Base-by-base conservation (phyloP, 805 yeast genomes). In the Maudiozyma serrabonitensis region DNA sequence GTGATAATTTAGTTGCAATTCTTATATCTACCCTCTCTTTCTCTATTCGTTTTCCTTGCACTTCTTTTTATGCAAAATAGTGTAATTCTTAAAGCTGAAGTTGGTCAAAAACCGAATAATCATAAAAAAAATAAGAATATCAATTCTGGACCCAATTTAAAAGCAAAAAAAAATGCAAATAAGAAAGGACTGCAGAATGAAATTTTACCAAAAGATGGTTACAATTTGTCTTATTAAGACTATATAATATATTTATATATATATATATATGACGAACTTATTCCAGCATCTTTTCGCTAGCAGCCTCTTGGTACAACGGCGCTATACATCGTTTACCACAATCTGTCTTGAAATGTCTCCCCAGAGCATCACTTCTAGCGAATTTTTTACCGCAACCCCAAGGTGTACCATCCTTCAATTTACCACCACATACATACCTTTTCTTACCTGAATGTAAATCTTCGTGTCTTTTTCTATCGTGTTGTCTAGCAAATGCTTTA, bases 311-410 rank as follows among this genome's bases (percentile, higher is more conserved):
- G 69, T 82, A 75, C 53, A 83, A 68, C 0, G 87, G 85, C 47
- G 76, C 68, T 31, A 85, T 81, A 67, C 95, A 85, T 46, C 73
- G 72, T 69, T 81, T 80, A 4, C 93, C 93, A 32, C 84, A 79
- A 56, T 83, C 91, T 0, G 95, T 84, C 58, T 84, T 77, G 63
- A 85, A 84, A 67, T 85, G 95, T 56, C 93, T 72, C 6, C 87
- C 79, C 46, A 85, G 66, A 0, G 91, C 93, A 69, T 85, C 95
- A 37, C 87, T 79, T 55, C 95, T 68, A 4, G 90, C 91, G 69
- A 85, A 85, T 57, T 77, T 74, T 69, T 82, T 83, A 6, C 86
- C 86, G 67, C 95, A 85, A 0, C 95, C 95, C 95, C 95, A 85
- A 0, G 74, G 57, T 2, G 57, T 60, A 6, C 84, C 84, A 58